Percentiles rank a stretch among this genome's conserved stretches.
Conservation (phyloP, 2,329 filamentous ascomycete genomes). For the Pezicula rhizophila region DNA sequence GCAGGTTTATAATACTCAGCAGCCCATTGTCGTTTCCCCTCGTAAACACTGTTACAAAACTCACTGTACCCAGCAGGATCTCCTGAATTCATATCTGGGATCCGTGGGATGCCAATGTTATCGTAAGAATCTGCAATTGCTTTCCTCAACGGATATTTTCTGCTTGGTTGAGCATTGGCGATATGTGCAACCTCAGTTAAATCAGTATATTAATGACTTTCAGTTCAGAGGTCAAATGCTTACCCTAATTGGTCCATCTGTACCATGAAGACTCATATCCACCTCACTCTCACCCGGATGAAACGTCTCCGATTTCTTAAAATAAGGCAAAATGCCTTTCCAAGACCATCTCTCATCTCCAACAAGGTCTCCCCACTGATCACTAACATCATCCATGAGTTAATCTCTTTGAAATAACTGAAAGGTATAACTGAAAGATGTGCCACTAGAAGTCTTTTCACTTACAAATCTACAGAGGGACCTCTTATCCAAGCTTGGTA, state of each 20-base stretch:
- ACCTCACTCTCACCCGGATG: constrained; percentile 14
- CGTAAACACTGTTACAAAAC: constrained; percentile 23
- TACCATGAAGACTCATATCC: constrained; percentile 20
- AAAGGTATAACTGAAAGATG: neutral
- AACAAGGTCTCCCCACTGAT: constrained; percentile 36
- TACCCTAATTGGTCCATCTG: constrained; percentile 23
- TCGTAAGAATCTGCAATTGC: constrained; percentile 32
- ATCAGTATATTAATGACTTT: too few relatives aligned
- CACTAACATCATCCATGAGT: constrained; percentile 30
- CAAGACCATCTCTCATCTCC: constrained; percentile 39
- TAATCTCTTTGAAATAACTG: constrained; percentile 5
- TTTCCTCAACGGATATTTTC: constrained; percentile 33
- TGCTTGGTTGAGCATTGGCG: constrained; percentile 17
- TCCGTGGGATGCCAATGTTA: constrained; percentile 24
- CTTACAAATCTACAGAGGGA: constrained; percentile 35
- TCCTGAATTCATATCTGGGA: constrained; percentile 32
- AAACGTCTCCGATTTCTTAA: constrained; percentile 27
- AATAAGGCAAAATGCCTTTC: constrained; percentile 38
- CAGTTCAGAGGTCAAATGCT: too few relatives aligned
- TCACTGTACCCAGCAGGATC: constrained; percentile 25
- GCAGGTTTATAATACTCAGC: constrained; percentile 20
- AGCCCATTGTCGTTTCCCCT: constrained; percentile 24
- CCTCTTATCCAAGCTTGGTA: constrained; percentile 11
- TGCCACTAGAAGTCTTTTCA: neutral
- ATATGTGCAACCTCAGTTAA: constrained; percentile 14